Conservation (phyloP, 352 stramenopile genomes). For the Globisporangium abappressorium region DNA sequence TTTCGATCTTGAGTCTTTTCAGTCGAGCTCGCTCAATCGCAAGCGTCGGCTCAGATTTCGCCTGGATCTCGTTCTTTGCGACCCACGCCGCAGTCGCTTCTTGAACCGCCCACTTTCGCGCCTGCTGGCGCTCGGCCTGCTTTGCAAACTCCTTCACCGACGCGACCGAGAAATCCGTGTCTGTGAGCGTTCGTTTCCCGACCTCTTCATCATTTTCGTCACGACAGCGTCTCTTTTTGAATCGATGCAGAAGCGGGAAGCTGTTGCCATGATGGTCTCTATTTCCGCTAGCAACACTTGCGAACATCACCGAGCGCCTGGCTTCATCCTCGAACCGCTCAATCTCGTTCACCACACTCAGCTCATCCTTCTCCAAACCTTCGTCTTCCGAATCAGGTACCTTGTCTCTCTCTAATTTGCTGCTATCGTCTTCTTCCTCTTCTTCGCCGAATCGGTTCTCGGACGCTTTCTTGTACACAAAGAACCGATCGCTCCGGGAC, state of each 20-base stretch:
- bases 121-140: constrained; percentile 25
- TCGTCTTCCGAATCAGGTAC: background rate
- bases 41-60: constrained; percentile 41
- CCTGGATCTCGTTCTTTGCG: constrained; percentile 34
- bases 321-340: constrained; percentile 14
- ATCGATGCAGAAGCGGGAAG: constrained; percentile 6
- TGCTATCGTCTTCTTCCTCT: constrained; percentile 12
- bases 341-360: constrained; percentile 7
- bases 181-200: constrained; percentile 25
- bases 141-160: constrained; percentile 27
- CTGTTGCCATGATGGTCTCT: constrained; percentile 13
- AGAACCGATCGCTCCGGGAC: constrained; percentile 71
- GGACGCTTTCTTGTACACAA: constrained; percentile 58
- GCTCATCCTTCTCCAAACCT: background rate
- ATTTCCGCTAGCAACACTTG: background rate
- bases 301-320: background rate
- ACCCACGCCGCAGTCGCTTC: constrained; percentile 30
- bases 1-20: constrained; percentile 23
- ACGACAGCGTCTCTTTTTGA: constrained; percentile 18
- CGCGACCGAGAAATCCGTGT: constrained; percentile 33
- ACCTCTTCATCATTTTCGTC: constrained; percentile 15
- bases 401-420: constrained; percentile 10
- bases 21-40: constrained; percentile 40
- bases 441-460: background rate
- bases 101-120: constrained; percentile 28